phyloP scores from a whole-genome alignment of 176 grass and related monocot species.

The Cenchrus americanus region DNA sequence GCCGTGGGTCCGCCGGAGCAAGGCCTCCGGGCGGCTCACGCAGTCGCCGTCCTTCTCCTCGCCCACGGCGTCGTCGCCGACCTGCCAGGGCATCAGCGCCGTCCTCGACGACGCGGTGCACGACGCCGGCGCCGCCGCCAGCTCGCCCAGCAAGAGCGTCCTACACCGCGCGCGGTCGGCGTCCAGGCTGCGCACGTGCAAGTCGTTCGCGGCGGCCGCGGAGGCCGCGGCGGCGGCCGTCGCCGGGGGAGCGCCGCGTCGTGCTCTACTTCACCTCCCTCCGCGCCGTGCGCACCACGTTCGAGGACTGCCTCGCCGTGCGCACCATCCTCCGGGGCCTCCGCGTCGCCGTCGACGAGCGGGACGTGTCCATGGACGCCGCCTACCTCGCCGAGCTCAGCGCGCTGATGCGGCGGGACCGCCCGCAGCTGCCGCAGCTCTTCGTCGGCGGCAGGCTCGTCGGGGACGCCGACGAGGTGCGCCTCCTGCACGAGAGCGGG shows the following conservation, averaged over 20 bases:
- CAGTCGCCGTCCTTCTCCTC: slow-evolving; percentile 46
- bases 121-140: not conserved
- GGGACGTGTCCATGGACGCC: slow-evolving; percentile 87
- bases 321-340: slow-evolving; percentile 67
- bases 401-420: slow-evolving; percentile 48
- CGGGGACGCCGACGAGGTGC: slow-evolving; percentile 77
- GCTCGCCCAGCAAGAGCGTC: slow-evolving; percentile 9
- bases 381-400: slow-evolving; percentile 72
- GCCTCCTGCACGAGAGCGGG: slow-evolving; percentile 74
- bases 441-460: slow-evolving; percentile 74
- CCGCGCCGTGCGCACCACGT: slow-evolving; percentile 71
- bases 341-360: slow-evolving; percentile 84
- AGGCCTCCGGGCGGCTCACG: slow-evolving; percentile 38
- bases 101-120: slow-evolving; percentile 41
- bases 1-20: slow-evolving; percentile 49
- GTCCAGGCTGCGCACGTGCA: slow-evolving; percentile 46
- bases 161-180: slow-evolving; percentile 52
- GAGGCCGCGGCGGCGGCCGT: slow-evolving; percentile 46
- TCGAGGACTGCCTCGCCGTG: slow-evolving; percentile 70
- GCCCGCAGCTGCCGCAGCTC: slow-evolving; percentile 65
- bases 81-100: slow-evolving; percentile 43
- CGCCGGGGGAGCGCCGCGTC: slow-evolving; percentile 49
- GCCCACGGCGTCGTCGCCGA: not conserved
- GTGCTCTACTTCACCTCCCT: slow-evolving; percentile 96
- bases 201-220: slow-evolving; percentile 47